Conservation (phyloP, 768 basidiomycete genomes). For the Flagelloscypha sp. region DNA sequence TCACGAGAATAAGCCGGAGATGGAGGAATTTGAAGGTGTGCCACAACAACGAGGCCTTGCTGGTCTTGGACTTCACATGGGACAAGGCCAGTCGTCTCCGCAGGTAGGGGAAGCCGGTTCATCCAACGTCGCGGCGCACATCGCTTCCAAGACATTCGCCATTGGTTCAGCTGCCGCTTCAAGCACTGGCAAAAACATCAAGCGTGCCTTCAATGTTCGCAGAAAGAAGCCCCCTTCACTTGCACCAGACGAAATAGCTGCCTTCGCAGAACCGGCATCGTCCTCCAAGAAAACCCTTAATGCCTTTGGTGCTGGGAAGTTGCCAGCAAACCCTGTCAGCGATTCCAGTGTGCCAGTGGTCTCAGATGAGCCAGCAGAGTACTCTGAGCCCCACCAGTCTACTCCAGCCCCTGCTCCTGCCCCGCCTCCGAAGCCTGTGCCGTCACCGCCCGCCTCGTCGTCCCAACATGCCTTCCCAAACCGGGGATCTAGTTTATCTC, state of each 20-base stretch:
- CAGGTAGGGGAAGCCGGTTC: too few relatives aligned
- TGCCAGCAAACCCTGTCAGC: conserved; percentile 20
- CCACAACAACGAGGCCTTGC: too few relatives aligned
- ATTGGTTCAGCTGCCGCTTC: conserved; percentile 24
- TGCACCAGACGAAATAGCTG: conserved; percentile 5
- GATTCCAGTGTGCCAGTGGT: conserved; percentile 19
- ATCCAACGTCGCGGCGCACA: too few relatives aligned
- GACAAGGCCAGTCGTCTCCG: too few relatives aligned
- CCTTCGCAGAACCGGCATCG: conserved; percentile 7
- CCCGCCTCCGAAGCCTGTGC: conserved; percentile 30
- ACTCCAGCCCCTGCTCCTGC: conserved; percentile 28
- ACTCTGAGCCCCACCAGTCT: conserved; percentile 17
- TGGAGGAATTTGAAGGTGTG: too few relatives aligned
- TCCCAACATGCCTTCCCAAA: conserved; percentile 11
- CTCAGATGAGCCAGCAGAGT: conserved; percentile 30
- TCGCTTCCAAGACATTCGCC: conserved; percentile 11
- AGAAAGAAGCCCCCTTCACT: conserved; percentile 33
- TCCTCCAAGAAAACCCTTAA: too few relatives aligned
- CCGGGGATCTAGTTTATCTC: conserved; percentile 11
- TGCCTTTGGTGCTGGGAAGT: too few relatives aligned
- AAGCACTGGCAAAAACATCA: conserved; percentile 42
- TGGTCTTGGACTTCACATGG: too few relatives aligned
- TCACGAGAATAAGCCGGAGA: too few relatives aligned
- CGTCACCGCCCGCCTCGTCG: conserved; percentile 18
- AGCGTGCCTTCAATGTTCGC: conserved; percentile 49